Percentiles rank a stretch among this genome's conserved stretches.
These are phyloP conservation scores for Sicyos baderoa DNA, from an alignment of 306 rosid species.

Conservation along the genomic window DNA sequence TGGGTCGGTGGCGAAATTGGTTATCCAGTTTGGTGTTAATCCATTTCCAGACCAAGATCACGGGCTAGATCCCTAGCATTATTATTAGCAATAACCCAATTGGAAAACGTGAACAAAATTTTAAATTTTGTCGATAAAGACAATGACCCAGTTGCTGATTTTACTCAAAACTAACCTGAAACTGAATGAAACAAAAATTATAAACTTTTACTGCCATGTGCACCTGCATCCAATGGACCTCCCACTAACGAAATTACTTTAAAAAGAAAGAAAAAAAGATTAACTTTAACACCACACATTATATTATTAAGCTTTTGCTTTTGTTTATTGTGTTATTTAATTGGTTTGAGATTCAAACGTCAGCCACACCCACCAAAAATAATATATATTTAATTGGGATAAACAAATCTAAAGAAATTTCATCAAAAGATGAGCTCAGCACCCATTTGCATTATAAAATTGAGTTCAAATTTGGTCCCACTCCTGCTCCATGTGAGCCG, in stretches of 20 bases:
- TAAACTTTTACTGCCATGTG: slow-evolving; percentile 12
- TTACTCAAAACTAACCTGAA: background rate
- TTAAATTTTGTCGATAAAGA: background rate
- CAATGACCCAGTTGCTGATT: slow-evolving; percentile 2
- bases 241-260: slow-evolving; percentile 1
- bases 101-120: background rate
- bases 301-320: slow-evolving; percentile 11
- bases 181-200: too few species aligned
- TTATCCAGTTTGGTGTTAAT: too few species aligned
- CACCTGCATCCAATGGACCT: slow-evolving; percentile 15
- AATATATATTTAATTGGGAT: background rate
- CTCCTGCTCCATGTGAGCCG: slow-evolving; percentile 11
- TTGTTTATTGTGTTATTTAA: background rate
- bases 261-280: too few species aligned
- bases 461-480: slow-evolving; percentile 11
- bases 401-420: slow-evolving; percentile 12
- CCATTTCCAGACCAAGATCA: too few species aligned
- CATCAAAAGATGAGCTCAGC: slow-evolving; percentile 18
- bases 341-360: slow-evolving; percentile 12
- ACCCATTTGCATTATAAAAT: slow-evolving; percentile 17
- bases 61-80: too few species aligned
- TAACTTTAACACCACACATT: background rate
- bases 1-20: too few species aligned
- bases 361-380: slow-evolving; percentile 17
- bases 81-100: background rate